Conservation (phyloP, 306 rosid species). For the Begonia masoniana region DNA sequence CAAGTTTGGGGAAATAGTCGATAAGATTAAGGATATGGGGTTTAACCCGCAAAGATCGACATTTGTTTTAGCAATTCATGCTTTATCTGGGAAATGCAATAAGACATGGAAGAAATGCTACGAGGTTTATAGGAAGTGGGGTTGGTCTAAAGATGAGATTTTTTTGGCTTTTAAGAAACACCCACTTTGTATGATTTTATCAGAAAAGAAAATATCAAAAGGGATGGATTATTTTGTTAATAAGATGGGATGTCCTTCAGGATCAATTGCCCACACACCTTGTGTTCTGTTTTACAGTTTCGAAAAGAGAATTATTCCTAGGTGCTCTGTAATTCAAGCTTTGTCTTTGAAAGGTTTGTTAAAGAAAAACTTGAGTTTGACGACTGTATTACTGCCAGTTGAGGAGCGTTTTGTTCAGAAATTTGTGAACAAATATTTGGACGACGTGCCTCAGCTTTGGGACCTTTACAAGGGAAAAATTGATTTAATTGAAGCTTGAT, state of each 20-base stretch:
- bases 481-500: not conserved
- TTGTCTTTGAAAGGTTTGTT: no score
- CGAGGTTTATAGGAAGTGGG: conserved; percentile 15
- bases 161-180: conserved; percentile 4
- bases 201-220: conserved; percentile 13
- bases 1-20: conserved; percentile 4
- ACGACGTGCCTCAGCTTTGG: conserved; percentile 13
- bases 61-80: conserved; percentile 12
- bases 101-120: conserved; percentile 2
- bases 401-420: conserved; percentile 9
- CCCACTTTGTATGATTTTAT: conserved; percentile 12
- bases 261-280: conserved; percentile 3
- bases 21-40: conserved; percentile 10
- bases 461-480: conserved; percentile 12
- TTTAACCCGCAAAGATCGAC: conserved; percentile 1
- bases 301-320: conserved; percentile 18
- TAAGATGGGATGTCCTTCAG: conserved; percentile 10
- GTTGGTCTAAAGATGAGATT: conserved; percentile 18
- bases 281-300: conserved; percentile 5
- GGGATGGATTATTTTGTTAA: conserved; percentile 13
- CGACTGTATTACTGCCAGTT: no score
- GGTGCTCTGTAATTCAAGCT: no score
- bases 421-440: conserved; percentile 16
- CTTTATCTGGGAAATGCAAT: not conserved
- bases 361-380: no score